phyloP scores from a whole-genome alignment of 148 eudicot species.

The Persicaria tinctoria region DNA sequence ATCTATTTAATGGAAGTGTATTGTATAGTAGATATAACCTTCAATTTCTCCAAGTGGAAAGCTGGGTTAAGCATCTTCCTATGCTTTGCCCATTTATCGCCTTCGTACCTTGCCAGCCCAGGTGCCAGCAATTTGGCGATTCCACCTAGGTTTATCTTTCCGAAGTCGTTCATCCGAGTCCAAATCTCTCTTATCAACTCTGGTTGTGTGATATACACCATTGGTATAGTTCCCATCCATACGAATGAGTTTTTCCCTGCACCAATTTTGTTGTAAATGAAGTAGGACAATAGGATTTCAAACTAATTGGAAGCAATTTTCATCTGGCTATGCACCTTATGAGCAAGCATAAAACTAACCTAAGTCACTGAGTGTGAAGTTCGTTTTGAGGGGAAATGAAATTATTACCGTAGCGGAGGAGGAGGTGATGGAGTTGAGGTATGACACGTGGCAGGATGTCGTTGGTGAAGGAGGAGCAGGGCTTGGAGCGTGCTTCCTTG shows the following conservation, averaged over 20 bases:
- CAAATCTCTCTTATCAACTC: constrained; percentile 20
- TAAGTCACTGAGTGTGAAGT: background rate
- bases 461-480: constrained; percentile 3
- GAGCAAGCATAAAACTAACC: background rate
- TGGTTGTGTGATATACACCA: constrained; percentile 17
- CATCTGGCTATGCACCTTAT: too few species aligned
- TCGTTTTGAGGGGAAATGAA: background rate
- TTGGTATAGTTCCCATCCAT: constrained; percentile 22
- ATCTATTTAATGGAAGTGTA: too few species aligned
- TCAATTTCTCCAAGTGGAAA: constrained; percentile 28
- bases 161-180: constrained; percentile 18
- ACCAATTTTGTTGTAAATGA: background rate
- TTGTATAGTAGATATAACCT: constrained; percentile 4
- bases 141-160: constrained; percentile 1
- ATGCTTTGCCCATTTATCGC: constrained; percentile 35
- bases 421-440: background rate
- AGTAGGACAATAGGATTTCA: too few species aligned
- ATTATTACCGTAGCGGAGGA: constrained; percentile 1
- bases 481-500: background rate
- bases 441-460: constrained; percentile 2
- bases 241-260: constrained; percentile 20
- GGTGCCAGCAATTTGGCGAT: constrained; percentile 10
- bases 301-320: too few species aligned
- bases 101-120: constrained; percentile 27
- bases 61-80: constrained; percentile 34